These are phyloP conservation scores for Hypoxylon perforatum DNA, from an alignment of 495 filamentous ascomycete species.

Conservation along the genomic window DNA sequence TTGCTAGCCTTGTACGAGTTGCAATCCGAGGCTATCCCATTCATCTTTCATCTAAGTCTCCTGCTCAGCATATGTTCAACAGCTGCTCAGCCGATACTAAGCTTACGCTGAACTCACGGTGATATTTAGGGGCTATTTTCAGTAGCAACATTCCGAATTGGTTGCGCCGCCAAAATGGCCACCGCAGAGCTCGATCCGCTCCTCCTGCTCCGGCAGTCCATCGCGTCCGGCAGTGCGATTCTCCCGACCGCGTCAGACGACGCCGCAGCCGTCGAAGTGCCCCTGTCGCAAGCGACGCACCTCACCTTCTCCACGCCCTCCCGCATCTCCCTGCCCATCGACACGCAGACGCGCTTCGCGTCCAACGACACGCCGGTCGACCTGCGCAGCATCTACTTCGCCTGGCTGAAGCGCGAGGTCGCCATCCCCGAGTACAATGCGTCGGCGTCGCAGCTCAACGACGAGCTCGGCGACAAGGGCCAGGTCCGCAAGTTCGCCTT, in stretches of 20 bases:
- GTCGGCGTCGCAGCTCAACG: conserved; percentile 81
- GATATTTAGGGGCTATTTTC: neutral
- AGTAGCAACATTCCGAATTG: conserved; percentile 8
- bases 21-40: too few relatives aligned
- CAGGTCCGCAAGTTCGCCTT: conserved; percentile 86
- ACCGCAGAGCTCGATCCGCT: conserved; percentile 72
- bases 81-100: neutral
- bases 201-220: conserved; percentile 79
- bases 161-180: conserved; percentile 47
- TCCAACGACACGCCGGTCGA: conserved; percentile 77
- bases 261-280: conserved; percentile 53
- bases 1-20: too few relatives aligned
- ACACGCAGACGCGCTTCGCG: conserved; percentile 83
- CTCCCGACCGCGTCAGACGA: conserved; percentile 76
- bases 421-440: conserved; percentile 90
- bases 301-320: conserved; percentile 77
- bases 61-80: too few relatives aligned
- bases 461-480: conserved; percentile 72
- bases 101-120: neutral
- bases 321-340: conserved; percentile 76
- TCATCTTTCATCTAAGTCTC: too few relatives aligned
- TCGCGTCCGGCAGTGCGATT: conserved; percentile 72
- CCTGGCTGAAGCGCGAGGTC: conserved; percentile 90
- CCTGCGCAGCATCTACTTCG: conserved; percentile 93
- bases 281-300: conserved; percentile 80